A percentile compares a stretch with the other conserved stretches of the same genome.
Conservation (phyloP, 768 basidiomycete species). For the Boletus sp. region DNA sequence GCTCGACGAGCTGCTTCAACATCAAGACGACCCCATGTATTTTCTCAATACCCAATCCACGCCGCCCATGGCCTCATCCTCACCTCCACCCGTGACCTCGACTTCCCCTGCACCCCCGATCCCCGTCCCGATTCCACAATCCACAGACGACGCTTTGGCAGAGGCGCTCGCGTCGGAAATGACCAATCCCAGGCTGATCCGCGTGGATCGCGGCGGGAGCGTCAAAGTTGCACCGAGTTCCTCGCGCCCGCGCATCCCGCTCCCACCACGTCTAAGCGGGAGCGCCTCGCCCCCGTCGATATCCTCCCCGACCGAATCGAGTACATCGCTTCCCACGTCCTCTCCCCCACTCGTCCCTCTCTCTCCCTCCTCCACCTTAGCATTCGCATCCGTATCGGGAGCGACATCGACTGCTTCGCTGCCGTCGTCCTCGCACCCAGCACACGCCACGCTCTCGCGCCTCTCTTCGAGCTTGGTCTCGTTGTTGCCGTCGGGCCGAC, state of each 20-base stretch:
- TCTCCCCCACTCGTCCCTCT: background rate
- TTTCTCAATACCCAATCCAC: slow-evolving; percentile 38
- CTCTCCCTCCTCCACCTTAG: background rate
- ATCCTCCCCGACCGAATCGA: slow-evolving; percentile 20
- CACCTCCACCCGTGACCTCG: slow-evolving; percentile 1
- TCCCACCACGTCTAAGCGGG: slow-evolving; percentile 23
- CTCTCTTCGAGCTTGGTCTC: slow-evolving; percentile 54
- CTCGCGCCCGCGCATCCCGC: slow-evolving; percentile 13
- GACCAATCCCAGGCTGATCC: slow-evolving; percentile 8
- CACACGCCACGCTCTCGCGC: slow-evolving; percentile 41
- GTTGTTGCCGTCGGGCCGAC: slow-evolving; percentile 34
- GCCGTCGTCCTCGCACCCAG: slow-evolving; percentile 7
- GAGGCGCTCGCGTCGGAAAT: slow-evolving; percentile 38
- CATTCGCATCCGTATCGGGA: background rate
- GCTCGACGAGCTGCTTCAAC: slow-evolving; percentile 61
- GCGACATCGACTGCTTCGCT: background rate
- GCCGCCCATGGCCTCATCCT: background rate
- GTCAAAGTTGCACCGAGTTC: slow-evolving; percentile 12
- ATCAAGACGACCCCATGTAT: slow-evolving; percentile 72
- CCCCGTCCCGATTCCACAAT: slow-evolving; percentile 31
- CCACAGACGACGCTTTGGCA: slow-evolving; percentile 37
- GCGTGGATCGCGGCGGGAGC: slow-evolving; percentile 3
- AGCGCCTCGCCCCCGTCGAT: slow-evolving; percentile 25
- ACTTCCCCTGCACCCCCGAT: slow-evolving; percentile 27
- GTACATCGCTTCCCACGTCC: slow-evolving; percentile 7